Evolutionary conservation across 1,139 yeast genomes (phyloP), one percentile per base, ranked within the genome.

Genomic region (Candida buenavistaensis): DNA sequence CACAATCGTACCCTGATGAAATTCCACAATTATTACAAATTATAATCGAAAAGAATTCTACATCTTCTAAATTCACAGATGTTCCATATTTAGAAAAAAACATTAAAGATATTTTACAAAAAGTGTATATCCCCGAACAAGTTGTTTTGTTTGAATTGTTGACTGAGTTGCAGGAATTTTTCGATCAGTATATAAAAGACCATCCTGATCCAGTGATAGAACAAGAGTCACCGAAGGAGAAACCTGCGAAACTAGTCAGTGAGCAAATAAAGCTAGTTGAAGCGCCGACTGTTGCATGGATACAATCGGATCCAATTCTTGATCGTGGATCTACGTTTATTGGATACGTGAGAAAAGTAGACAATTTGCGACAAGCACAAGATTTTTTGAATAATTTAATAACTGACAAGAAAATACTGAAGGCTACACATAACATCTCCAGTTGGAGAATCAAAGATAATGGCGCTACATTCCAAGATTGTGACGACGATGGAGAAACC

Each of bases 401-500:
- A 37, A 64, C 72, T 14, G 96, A 89, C 49, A 73, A 76, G 33
- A 83, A 78, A 55, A 72, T 92, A 14, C 59, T 80, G 6, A 72
- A 75, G 43, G 83, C 97, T 0, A 58, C 77, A 1, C 97, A 92
- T 57, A 82, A 84, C 45, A 90, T 92, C 77, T 77, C 81, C 16
- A 90, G 96, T 0, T 90, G 92, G 83, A 64, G 97, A 43, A 83
- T 90, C 2, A 69, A 69, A 16, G 59, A 57, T 0, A 65, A 72
- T 21, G 82, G 79, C 0, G 72, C 80, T 0, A 69, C 73, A 30
- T 74, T 69, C 39, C 92, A 86, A 49, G 97, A 92, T 51, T 88
- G 86, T 51, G 97, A 92, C 51, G 98, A 94, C 54, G 98, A 92
- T 54, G 98, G 98, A 3, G 99, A 92, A 54, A 75, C 95, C 0